Evolutionary conservation across 192 early-diverging fungal species (phyloP), one percentile per base, ranked within the genome.

Genomic region (Physocladia obscura): DNA sequence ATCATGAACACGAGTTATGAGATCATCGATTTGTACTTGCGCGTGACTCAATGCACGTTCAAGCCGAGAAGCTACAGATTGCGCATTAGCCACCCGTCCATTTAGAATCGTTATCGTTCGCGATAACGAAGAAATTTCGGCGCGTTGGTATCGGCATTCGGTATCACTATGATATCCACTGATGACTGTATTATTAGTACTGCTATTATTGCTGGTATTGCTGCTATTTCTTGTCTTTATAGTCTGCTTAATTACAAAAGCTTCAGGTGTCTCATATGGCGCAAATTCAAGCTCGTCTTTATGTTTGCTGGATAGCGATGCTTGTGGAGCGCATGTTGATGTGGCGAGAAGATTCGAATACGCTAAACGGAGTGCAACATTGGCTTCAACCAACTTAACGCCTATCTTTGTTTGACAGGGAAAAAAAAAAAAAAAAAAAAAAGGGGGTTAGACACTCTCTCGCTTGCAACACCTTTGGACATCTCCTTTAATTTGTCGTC

Each of bases 361-460:
- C n/a, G n/a, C n/a, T n/a, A n/a, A n/a, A n/a, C n/a, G n/a, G n/a
- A n/a, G n/a, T n/a, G n/a, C n/a, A n/a, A n/a, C n/a, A n/a, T n/a
- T n/a, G n/a, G n/a, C n/a, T n/a, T n/a, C n/a, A n/a, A n/a, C n/a
- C n/a, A n/a, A n/a, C n/a, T n/a, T n/a, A n/a, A n/a, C n/a, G n/a
- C n/a, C n/a, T n/a, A n/a, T n/a, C n/a, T n/a, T n/a, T n/a, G n/a
- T n/a, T n/a, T n/a, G n/a, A n/a, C n/a, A n/a, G n/a, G n/a, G n/a
- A n/a, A n/a, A n/a, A n/a, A n/a, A n/a, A 55, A n/a, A 29, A 40
- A 62, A 49, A 62, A 62, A 22, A 49, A 21, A 47, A 49, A 62
- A 44, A 26, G n/a, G n/a, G n/a, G n/a, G n/a, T n/a, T n/a, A n/a
- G n/a, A n/a, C n/a, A n/a, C n/a, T n/a, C n/a, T n/a, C n/a, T n/a